phyloP scores from a whole-genome alignment of 106 monocot species.

The Allium cepa region DNA sequence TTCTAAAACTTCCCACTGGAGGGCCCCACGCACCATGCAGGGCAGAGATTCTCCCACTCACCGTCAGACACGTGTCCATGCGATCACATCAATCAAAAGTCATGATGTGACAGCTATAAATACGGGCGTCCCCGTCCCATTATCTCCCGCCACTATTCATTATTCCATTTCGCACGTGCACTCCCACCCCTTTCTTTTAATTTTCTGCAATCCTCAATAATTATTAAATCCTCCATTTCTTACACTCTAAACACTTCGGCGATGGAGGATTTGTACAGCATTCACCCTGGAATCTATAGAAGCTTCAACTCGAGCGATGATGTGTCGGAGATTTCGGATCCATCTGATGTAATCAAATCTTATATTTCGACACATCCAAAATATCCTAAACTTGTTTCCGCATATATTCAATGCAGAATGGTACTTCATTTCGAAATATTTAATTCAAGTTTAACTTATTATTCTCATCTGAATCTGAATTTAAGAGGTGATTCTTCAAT shows the following conservation, averaged over 20 bases:
- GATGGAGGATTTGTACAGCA: slow-evolving; percentile 94
- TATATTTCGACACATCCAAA: slow-evolving; percentile 73
- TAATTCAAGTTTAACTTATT: too few relatives aligned
- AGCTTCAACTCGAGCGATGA: background rate
- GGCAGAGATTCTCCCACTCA: background rate
- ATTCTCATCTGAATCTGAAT: background rate
- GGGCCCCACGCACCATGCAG: background rate
- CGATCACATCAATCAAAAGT: slow-evolving; percentile 18
- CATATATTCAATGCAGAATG: slow-evolving; percentile 88
- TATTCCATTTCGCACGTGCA: slow-evolving; percentile 17
- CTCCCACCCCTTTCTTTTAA: background rate
- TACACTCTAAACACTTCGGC: background rate
- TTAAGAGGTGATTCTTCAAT: background rate
- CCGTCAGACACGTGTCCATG: slow-evolving; percentile 10
- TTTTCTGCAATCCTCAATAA: background rate
- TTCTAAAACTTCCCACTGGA: background rate
- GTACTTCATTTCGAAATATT: slow-evolving; percentile 11
- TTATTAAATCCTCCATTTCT: background rate
- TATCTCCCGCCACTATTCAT: slow-evolving; percentile 4
- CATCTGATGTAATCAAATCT: slow-evolving; percentile 56
- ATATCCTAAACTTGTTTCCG: slow-evolving; percentile 69
- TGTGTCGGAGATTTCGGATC: slow-evolving; percentile 18
- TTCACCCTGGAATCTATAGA: slow-evolving; percentile 66
- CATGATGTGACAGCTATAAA: slow-evolving; percentile 45
- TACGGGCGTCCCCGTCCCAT: slow-evolving; percentile 12